phyloP scores from a whole-genome alignment of 1,284 basidiomycete species.

The Bjerkandera adusta region DNA sequence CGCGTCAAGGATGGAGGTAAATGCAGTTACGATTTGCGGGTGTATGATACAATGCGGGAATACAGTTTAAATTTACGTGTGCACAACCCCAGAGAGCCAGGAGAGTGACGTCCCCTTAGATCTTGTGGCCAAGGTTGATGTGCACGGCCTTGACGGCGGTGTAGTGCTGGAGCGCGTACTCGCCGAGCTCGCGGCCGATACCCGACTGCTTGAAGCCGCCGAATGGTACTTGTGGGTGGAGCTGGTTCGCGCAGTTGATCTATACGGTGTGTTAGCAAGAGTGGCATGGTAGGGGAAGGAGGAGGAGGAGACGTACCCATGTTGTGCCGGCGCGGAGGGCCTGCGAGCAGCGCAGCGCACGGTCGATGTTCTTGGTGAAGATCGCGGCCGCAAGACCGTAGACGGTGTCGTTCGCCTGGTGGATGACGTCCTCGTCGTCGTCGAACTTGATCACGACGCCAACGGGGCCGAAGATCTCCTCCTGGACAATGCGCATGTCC shows the following conservation, averaged over 20 bases:
- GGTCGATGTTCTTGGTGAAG: conserved; percentile 78
- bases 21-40: too few species aligned
- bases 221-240: conserved; percentile 70
- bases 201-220: conserved; percentile 90
- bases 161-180: conserved; percentile 80
- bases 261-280: conserved; percentile 73
- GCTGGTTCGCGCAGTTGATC: conserved; percentile 29
- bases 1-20: too few species aligned
- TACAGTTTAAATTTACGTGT: too few species aligned
- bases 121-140: conserved; percentile 58
- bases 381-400: conserved; percentile 85
- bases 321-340: conserved; percentile 82
- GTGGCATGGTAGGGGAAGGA: conserved; percentile 27
- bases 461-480: conserved; percentile 93
- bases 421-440: conserved; percentile 62
- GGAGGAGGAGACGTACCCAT: conserved; percentile 39
- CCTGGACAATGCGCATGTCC: conserved; percentile 84
- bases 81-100: too few species aligned
- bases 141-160: conserved; percentile 84
- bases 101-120: conserved; percentile 21
- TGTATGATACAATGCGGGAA: too few species aligned
- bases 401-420: conserved; percentile 79
- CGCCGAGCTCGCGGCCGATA: conserved; percentile 83
- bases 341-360: conserved; percentile 75
- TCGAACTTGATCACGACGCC: conserved; percentile 74